Percentiles rank a stretch among this genome's conserved stretches.
Evolutionary conservation across 176 grass and related monocot genomes (phyloP).

Genomic region (Rhynchospora pubera): DNA sequence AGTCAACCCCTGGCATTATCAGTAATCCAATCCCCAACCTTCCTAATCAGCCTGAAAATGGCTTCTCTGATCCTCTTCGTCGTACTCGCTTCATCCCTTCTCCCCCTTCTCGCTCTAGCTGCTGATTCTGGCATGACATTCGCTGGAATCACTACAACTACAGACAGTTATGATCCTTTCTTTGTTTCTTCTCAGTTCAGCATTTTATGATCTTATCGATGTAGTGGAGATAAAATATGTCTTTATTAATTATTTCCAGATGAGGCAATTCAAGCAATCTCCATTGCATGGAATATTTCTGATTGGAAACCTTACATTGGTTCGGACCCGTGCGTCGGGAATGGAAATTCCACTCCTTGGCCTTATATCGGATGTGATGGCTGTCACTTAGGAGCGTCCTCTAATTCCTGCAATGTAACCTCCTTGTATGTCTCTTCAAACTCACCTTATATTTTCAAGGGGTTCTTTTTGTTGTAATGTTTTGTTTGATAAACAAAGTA

Average conservation of each 20-base stretch:
- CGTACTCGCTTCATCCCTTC: neutral
- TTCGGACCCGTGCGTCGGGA: neutral
- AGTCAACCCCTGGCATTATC: conserved; percentile 14
- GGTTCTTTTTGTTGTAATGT: neutral
- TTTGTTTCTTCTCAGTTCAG: neutral
- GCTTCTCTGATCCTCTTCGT: neutral
- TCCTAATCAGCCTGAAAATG: neutral
- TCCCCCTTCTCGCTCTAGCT: neutral
- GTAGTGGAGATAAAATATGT: neutral
- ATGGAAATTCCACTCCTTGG: conserved; percentile 6
- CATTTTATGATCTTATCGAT: neutral
- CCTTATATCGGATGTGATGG: neutral
- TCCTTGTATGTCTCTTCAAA: conserved; percentile 10
- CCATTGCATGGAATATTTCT: neutral
- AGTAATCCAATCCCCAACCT: neutral
- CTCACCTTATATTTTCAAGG: neutral
- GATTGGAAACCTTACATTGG: neutral
- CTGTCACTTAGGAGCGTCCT: neutral
- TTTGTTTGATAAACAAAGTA: neutral
- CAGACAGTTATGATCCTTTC: neutral
- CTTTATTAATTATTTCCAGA: neutral
- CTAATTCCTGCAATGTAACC: conserved; percentile 4
- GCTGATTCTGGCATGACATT: neutral
- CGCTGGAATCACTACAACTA: neutral
- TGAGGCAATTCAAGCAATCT: neutral